Percentiles rank a stretch among this genome's conserved stretches.
These are phyloP conservation scores for Solanum chacoense DNA, from an alignment of 305 asterid species.

Conservation along the genomic window DNA sequence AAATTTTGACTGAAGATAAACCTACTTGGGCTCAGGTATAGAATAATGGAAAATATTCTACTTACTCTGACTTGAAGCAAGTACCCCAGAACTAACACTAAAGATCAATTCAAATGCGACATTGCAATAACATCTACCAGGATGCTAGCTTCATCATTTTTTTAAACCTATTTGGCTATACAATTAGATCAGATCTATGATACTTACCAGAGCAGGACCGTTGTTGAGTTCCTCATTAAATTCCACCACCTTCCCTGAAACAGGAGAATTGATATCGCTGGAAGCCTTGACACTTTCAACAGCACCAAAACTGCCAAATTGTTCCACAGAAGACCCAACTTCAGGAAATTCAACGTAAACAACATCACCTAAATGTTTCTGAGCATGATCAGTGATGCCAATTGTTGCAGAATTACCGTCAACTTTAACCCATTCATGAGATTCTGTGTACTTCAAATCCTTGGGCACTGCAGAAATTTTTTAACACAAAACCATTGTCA, in stretches of 20 bases:
- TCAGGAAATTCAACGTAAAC: constrained; percentile 87
- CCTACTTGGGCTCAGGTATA: not conserved
- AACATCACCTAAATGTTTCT: constrained; percentile 88
- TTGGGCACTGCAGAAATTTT: constrained; percentile 45
- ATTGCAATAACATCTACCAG: not conserved
- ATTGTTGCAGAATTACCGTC: constrained; percentile 71
- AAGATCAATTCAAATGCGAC: not conserved
- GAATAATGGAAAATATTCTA: not conserved
- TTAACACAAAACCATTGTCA: not conserved
- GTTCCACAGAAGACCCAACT: constrained; percentile 49
- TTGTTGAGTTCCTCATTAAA: constrained; percentile 55
- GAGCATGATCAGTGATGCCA: constrained; percentile 94
- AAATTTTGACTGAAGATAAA: not conserved
- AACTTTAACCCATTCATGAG: constrained; percentile 90
- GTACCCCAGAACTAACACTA: no score
- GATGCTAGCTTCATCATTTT: not conserved
- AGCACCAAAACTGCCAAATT: constrained; percentile 77
- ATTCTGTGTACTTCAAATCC: constrained; percentile 80
- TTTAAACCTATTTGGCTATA: not conserved
- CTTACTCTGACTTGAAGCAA: not conserved
- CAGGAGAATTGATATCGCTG: constrained; percentile 82
- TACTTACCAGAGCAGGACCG: constrained; percentile 82
- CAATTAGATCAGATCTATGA: not conserved
- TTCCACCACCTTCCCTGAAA: constrained; percentile 79
- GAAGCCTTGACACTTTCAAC: constrained; percentile 97